phyloP scores from a whole-genome alignment of 257 asterid species.

The Lithospermum erythrorhizon region DNA sequence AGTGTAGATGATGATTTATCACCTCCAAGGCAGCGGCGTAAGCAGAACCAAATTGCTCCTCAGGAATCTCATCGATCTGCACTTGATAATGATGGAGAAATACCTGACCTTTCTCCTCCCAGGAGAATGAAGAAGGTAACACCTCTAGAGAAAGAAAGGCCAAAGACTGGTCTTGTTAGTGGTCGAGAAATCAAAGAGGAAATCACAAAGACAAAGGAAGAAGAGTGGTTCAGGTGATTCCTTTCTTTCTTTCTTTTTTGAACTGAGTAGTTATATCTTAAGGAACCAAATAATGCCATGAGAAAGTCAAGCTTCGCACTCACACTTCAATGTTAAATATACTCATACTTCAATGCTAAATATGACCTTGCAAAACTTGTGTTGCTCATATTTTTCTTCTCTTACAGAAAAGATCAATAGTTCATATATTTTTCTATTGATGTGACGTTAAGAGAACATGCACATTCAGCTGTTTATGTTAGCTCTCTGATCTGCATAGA shows the following conservation, averaged over 20 bases:
- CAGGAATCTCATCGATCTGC: slow-evolving; percentile 9
- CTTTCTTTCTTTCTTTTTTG: too few species aligned
- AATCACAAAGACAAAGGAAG: background rate
- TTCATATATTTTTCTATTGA: too few species aligned
- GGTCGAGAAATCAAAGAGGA: slow-evolving; percentile 45
- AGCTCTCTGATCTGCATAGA: too few species aligned
- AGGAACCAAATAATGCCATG: background rate
- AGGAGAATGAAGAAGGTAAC: slow-evolving; percentile 41
- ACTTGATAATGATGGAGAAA: slow-evolving; percentile 12
- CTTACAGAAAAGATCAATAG: too few species aligned
- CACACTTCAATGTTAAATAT: too few species aligned
- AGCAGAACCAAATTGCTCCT: slow-evolving; percentile 7
- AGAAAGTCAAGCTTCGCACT: too few species aligned
- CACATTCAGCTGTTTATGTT: too few species aligned
- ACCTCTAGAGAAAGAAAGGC: slow-evolving; percentile 20
- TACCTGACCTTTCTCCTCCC: slow-evolving; percentile 73
- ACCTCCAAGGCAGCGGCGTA: slow-evolving; percentile 16
- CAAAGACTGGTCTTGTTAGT: slow-evolving; percentile 75
- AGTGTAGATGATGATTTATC: slow-evolving; percentile 18
- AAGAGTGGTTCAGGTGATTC: background rate
- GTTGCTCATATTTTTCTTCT: too few species aligned
- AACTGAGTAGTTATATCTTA: background rate
- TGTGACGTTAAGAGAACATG: too few species aligned
- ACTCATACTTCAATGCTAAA: too few species aligned
- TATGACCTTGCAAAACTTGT: too few species aligned